phyloP scores from a whole-genome alignment of 139 green algal genomes.

The Nannochloris sp. region DNA sequence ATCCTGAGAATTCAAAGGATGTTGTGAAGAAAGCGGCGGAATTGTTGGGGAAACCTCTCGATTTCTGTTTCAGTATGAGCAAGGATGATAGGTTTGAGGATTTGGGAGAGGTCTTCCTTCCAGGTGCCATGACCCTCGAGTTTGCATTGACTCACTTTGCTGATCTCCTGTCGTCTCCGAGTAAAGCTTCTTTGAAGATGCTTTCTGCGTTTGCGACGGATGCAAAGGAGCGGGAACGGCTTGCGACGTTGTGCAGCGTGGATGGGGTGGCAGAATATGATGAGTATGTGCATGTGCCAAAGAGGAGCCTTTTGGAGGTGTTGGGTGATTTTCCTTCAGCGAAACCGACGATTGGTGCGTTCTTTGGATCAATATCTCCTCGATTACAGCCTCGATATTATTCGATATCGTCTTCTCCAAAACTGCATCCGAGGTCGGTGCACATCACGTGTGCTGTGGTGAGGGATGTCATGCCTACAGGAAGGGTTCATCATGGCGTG shows the following conservation, averaged over 20 bases:
- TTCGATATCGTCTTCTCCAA: constrained; percentile 72
- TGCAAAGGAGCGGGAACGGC: constrained; percentile 37
- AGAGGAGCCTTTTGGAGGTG: constrained; percentile 62
- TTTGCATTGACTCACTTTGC: constrained; percentile 59
- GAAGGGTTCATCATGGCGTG: constrained; percentile 65
- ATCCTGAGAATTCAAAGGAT: constrained; percentile 58
- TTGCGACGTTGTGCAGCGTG: constrained; percentile 48
- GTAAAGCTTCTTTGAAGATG: constrained; percentile 60
- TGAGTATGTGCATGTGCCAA: constrained; percentile 35
- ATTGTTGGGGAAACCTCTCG: constrained; percentile 39
- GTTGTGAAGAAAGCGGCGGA: constrained; percentile 57
- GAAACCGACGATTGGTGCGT: constrained; percentile 65
- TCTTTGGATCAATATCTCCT: constrained; percentile 76
- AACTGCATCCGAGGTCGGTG: constrained; percentile 42
- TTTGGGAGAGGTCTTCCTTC: not conserved
- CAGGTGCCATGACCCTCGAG: constrained; percentile 52
- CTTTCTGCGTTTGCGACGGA: constrained; percentile 62
- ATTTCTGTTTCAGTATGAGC: constrained; percentile 17
- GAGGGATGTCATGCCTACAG: constrained; percentile 47
- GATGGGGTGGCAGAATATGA: constrained; percentile 65
- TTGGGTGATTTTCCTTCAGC: constrained; percentile 76
- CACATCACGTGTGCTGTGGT: constrained; percentile 83
- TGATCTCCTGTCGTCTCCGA: constrained; percentile 68
- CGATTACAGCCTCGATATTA: constrained; percentile 83
- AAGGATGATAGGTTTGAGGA: constrained; percentile 16